Base-by-base conservation (phyloP, 106 monocot species). In the Cymbidium sinense region DNA sequence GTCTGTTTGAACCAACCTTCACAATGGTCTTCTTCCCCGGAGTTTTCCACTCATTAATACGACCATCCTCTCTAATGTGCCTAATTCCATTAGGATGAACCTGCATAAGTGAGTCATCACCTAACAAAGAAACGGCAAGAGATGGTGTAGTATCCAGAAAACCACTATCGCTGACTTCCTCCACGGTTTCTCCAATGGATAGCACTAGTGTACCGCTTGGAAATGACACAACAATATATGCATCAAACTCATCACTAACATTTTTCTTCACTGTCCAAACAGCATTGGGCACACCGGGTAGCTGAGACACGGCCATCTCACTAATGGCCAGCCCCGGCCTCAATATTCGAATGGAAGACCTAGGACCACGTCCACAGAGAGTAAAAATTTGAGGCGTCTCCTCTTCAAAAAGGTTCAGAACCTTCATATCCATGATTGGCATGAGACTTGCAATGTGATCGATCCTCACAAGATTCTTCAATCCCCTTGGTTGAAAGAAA, bases 211-310 rank as follows among this genome's bases (percentile, higher is more conserved):
- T 98, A 27, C 87, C 98, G 84, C 89, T 98, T 20, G 85, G 80
- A 65, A 98, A 94, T 43, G 98, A 98, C 21, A 98, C 98, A 33
- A 98, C 94, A 79, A 98, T 98, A 51, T 98, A 98, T 13, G 94
- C 98, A 85, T 98, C 94, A 87, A 98, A 98, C 86, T 92, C 94
- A 70, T 98, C 98, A 72, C 77, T 90, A 21, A 90, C 85, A 75
- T 92, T 98, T 85, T 94, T 94, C 84, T 98, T 98, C 25, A 98
- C 96, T 0, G 96, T 98, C 96, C 96, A 98, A 30, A 98, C 96
- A 7, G 96, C 96, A 81, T 82, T 94, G 2, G 96, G 91, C 13
- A 86, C 82, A 77, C 88, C 96, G 2, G 96, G 96, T 37, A 98
- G 90, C 73, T 81, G 84, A n/a, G 91, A 92, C 27, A 88, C 87